Base-by-base conservation (phyloP, 148 eudicot species). In the Heliamphora exappendiculata region DNA sequence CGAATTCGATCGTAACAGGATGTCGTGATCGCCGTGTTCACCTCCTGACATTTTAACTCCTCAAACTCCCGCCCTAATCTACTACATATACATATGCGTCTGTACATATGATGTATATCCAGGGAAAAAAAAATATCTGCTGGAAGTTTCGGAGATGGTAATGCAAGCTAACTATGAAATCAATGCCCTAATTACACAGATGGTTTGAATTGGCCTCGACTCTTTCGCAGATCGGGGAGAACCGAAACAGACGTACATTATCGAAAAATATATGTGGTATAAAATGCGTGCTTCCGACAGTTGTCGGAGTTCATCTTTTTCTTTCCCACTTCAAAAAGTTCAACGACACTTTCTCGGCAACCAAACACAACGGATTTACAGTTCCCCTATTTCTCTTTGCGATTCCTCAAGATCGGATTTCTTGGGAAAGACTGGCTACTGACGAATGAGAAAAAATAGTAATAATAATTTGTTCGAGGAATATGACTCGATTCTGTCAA, bases 1-100 rank as follows among this genome's bases (percentile, higher is more conserved):
- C 34, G 87, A 82, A 84, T 82, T 87, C 57, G 87, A 76, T 16
- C 86, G 78, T 70, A 87, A 72, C 75, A 87, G 78, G 9, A 74
- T 66, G 22, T 26, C 72, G 68, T 44, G 84, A 74, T 87, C 87
- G 50, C 70, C 49, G 74, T 65, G 70, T 17, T 82, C 87, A 63
- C 69, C 81, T 24, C 76, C 84, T 7, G 87, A 80, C 80, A 85
- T 78, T 44, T 53, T 58, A 60, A 4, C 22, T 3, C 5, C 4
- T 28, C 57, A n/a, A n/a, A n/a, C 20, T 45, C 53, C 5, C 3
- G 33, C 26, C 8, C 39, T 20, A 64, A 1, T 4, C 9, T 19
- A 19, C 49, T 7, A 1, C 1, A 4, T 37, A 7, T 19, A 37
- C 51, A 74, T 55, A 10, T 50, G 24, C 31, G 36, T n/a, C 37